A percentile compares a stretch with the other conserved stretches of the same genome.
Evolutionary conservation across 1,139 yeast species (phyloP).

Genomic region (Candida tunisiensis): DNA sequence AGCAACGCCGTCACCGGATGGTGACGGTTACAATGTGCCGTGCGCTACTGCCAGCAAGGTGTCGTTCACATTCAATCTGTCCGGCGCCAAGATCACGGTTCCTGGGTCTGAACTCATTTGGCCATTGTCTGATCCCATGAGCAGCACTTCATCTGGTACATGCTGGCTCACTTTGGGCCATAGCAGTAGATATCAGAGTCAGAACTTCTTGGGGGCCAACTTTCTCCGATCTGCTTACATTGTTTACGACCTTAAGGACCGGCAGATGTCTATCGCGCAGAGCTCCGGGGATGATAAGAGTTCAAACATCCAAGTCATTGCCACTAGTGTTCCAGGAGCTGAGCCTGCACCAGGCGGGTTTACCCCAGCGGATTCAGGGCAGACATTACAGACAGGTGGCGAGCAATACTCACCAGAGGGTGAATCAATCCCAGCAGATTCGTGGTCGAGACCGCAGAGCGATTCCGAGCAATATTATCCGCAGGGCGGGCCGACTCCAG

Average conservation of each 20-base stretch:
- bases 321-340: slow-evolving; percentile 19
- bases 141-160: too few species aligned
- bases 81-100: slow-evolving; percentile 23
- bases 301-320: slow-evolving; percentile 8
- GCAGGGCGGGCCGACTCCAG: too few species aligned
- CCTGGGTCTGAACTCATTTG: slow-evolving; percentile 22
- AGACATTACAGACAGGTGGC: too few species aligned
- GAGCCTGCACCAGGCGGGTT: slow-evolving; percentile 5
- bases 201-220: slow-evolving; percentile 46
- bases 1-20: too few species aligned
- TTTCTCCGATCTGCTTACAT: slow-evolving; percentile 59
- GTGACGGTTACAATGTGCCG: too few species aligned
- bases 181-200: slow-evolving; percentile 2
- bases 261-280: slow-evolving; percentile 48
- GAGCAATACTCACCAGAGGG: too few species aligned
- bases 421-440: too few species aligned
- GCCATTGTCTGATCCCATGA: slow-evolving; percentile 5
- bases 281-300: slow-evolving; percentile 20
- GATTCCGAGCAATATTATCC: too few species aligned
- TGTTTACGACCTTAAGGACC: slow-evolving; percentile 56
- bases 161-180: slow-evolving; percentile 5
- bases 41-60: neutral
- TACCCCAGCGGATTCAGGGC: too few species aligned
- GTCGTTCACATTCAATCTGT: slow-evolving; percentile 24
- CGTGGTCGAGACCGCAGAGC: too few species aligned